Percentiles rank a stretch among this genome's conserved stretches.
Conservation (phyloP, 2,329 filamentous ascomycete species). For the Alternaria hordeiaustralica region DNA sequence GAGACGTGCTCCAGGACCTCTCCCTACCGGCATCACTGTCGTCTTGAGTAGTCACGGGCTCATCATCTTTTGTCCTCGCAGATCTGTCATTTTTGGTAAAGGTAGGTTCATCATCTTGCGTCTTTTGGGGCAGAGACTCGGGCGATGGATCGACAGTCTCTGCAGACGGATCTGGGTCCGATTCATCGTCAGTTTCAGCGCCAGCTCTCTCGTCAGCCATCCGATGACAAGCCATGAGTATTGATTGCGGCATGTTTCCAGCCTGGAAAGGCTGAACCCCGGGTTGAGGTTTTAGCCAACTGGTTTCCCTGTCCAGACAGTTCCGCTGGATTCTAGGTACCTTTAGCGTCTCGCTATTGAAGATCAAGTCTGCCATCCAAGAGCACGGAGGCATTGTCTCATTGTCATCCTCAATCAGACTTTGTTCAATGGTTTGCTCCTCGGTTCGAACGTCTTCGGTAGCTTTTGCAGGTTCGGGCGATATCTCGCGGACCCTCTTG, state of each 20-base stretch:
- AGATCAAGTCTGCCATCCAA: slow-evolving; percentile 33
- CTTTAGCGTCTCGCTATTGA: slow-evolving; percentile 28
- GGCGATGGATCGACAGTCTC: slow-evolving; percentile 9
- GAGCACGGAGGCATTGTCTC: slow-evolving; percentile 10
- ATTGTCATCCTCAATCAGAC: not conserved
- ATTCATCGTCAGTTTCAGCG: slow-evolving; percentile 15
- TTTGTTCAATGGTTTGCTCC: not conserved
- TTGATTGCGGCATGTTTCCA: slow-evolving; percentile 49
- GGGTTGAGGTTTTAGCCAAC: slow-evolving; percentile 37
- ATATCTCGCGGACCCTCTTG: not conserved
- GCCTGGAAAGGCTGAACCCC: slow-evolving; percentile 42
- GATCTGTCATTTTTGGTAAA: slow-evolving; percentile 12
- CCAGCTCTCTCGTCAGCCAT: slow-evolving; percentile 26
- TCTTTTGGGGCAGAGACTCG: slow-evolving; percentile 5
- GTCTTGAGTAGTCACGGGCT: slow-evolving; percentile 12
- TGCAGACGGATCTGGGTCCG: slow-evolving; percentile 22
- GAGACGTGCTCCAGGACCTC: slow-evolving; percentile 27
- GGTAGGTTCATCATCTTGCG: slow-evolving; percentile 13
- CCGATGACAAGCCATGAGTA: slow-evolving; percentile 31
- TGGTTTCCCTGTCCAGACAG: slow-evolving; percentile 56
- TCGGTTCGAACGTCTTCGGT: not conserved
- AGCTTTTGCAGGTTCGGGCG: not conserved
- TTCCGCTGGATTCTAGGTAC: slow-evolving; percentile 56
- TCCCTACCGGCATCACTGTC: not conserved
- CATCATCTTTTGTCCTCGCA: slow-evolving; percentile 11